These are phyloP conservation scores for Westerdykella sp. DNA, from an alignment of 2,329 filamentous ascomycete genomes.

Conservation along the genomic window DNA sequence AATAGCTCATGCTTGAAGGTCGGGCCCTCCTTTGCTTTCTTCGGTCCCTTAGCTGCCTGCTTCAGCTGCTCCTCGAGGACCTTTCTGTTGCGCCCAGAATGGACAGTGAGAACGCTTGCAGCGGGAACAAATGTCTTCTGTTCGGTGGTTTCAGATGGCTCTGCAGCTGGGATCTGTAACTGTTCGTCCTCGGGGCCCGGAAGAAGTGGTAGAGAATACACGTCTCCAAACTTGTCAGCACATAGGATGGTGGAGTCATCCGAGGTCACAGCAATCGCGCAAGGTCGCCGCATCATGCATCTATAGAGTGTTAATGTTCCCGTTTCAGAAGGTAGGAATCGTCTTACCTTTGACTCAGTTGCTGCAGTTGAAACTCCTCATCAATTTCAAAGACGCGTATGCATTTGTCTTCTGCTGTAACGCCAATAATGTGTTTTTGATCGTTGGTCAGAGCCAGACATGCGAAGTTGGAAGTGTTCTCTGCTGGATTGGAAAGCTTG, in stretches of 20 bases:
- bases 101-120: slow-evolving; percentile 54
- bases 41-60: slow-evolving; percentile 35
- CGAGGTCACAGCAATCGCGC: slow-evolving; percentile 62
- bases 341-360: slow-evolving; percentile 65
- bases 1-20: slow-evolving; percentile 70
- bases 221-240: slow-evolving; percentile 95
- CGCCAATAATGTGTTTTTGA: slow-evolving; percentile 63
- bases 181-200: slow-evolving; percentile 30
- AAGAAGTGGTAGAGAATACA: slow-evolving; percentile 77
- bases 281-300: slow-evolving; percentile 83
- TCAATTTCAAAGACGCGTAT: slow-evolving; percentile 74
- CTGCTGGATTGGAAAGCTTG: slow-evolving; percentile 31
- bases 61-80: slow-evolving; percentile 53
- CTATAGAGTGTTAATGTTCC: slow-evolving; percentile 42
- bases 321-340: not conserved
- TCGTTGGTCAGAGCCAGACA: slow-evolving; percentile 59
- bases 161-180: slow-evolving; percentile 11
- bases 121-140: slow-evolving; percentile 44
- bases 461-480: slow-evolving; percentile 56
- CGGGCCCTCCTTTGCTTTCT: slow-evolving; percentile 45
- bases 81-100: slow-evolving; percentile 54
- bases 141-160: slow-evolving; percentile 11
- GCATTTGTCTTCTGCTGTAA: slow-evolving; percentile 88
- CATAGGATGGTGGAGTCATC: slow-evolving; percentile 69
- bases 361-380: slow-evolving; percentile 53